Conservation (phyloP, 768 basidiomycete genomes). For the Tricholoma sp. region DNA sequence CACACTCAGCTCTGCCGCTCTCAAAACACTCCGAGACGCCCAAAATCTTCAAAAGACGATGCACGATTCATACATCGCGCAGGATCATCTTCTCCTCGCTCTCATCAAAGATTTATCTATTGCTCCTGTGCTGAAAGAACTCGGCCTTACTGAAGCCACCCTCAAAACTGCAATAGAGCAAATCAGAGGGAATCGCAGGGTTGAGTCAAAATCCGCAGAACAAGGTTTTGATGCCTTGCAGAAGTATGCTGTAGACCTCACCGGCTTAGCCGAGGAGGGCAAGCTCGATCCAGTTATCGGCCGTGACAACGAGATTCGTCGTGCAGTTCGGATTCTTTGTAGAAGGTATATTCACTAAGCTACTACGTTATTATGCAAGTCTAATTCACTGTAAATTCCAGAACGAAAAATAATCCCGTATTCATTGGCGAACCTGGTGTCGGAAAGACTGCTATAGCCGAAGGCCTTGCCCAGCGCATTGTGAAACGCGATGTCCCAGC, state of each 20-base stretch:
- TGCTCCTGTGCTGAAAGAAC: slow-evolving; percentile 67
- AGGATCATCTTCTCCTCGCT: slow-evolving; percentile 87
- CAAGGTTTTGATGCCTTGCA: slow-evolving; percentile 89
- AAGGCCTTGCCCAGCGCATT: slow-evolving; percentile 94
- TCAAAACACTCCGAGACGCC: slow-evolving; percentile 70
- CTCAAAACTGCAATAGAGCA: slow-evolving; percentile 77
- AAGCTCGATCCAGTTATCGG: slow-evolving; percentile 97
- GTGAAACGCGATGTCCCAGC: slow-evolving; percentile 89
- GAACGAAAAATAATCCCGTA: slow-evolving; percentile 97
- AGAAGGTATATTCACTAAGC: slow-evolving; percentile 42
- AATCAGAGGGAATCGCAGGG: slow-evolving; percentile 75
- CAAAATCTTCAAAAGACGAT: slow-evolving; percentile 74
- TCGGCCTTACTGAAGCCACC: slow-evolving; percentile 61
- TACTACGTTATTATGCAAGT: neutral
- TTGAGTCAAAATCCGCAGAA: slow-evolving; percentile 85
- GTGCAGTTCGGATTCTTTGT: slow-evolving; percentile 79
- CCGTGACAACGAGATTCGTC: slow-evolving; percentile 87
- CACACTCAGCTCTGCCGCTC: slow-evolving; percentile 48
- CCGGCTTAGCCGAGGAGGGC: slow-evolving; percentile 82
- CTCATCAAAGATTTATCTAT: slow-evolving; percentile 74
- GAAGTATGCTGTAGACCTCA: slow-evolving; percentile 86
- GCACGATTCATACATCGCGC: slow-evolving; percentile 90
- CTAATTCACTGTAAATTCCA: slow-evolving; percentile 17
- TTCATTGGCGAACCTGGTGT: slow-evolving; percentile 94
- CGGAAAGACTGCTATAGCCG: slow-evolving; percentile 93